Base-by-base conservation (phyloP, 169 alveolate genomes). In the Babesia bovis region DNA sequence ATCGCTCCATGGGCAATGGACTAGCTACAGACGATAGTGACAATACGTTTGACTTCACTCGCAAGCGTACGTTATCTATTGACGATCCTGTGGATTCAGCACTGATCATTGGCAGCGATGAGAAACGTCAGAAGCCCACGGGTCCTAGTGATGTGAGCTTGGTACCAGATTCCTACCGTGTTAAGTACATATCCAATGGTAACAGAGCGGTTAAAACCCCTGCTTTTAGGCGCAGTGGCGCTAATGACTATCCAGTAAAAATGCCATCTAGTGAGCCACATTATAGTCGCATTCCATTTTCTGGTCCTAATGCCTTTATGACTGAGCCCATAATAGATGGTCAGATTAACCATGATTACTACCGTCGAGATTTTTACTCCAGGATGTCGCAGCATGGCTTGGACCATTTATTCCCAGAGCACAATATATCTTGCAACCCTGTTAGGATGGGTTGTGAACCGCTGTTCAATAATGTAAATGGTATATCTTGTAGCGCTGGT, bases 341-440 rank as follows among this genome's bases (percentile, higher is more conserved):
- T 26, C 73, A 49, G 19, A 63, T 63, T 1, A 63, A 63, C 60
- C 73, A 63, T 25, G 61, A 45, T 17, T 63, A 47, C 60, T 63
- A 4, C 47, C 42, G 61, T 6, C 58, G 73, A 4, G 73, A 63
- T 36, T 63, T 63, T 36, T 44, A 32, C 21, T 30, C 61, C 42
- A 63, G n/a, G 30, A 35, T 36, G 4, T 23, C 28, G 10, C 51
- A 45, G 19, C 73, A 45, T 5, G 73, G 73, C 12, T 32, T 4
- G 6, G 41, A 25, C 4, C 73, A 63, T 13, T 21, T 63, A 21
- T 63, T 63, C 25, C 28, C 69, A 6, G 69, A 42, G 3, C 28
- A 21, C 12, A 10, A 15, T 19, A 25, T 33, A 2, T 17, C 40
- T 26, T 58, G 55, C 38, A 19, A 33, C 17, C 50, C 68, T 2